These are phyloP conservation scores for Gigaspora rosea DNA, from an alignment of 192 early-diverging fungal species.

Conservation along the genomic window DNA sequence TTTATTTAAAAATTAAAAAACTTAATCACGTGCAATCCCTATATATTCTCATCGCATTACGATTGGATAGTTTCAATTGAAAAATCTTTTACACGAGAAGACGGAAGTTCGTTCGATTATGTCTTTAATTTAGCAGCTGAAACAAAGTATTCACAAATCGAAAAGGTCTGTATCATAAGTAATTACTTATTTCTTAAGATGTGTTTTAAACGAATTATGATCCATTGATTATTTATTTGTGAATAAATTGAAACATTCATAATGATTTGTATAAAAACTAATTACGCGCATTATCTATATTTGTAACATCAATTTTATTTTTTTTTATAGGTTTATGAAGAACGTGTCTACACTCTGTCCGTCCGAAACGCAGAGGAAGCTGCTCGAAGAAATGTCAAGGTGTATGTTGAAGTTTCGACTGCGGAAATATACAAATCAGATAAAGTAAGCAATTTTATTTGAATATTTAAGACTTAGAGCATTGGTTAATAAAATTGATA, in stretches of 20 bases:
- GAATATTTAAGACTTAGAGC: not conserved
- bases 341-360: constrained; percentile 73
- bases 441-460: constrained; percentile 51
- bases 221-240: not conserved
- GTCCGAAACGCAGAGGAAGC: constrained; percentile 83
- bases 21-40: not conserved
- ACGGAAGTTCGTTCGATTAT: constrained; percentile 79
- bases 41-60: not conserved
- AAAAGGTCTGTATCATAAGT: constrained; percentile 53
- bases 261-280: not conserved
- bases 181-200: not conserved
- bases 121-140: constrained; percentile 96
- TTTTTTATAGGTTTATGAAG: constrained; percentile 72
- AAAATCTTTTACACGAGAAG: constrained; percentile 69
- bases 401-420: constrained; percentile 85
- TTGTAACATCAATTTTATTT: not conserved
- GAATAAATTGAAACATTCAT: not conserved
- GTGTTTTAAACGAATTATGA: too few relatives aligned
- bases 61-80: constrained; percentile 63
- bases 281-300: not conserved
- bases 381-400: constrained; percentile 67
- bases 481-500: constrained; percentile 2
- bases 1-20: not conserved
- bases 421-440: constrained; percentile 87
- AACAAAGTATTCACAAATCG: constrained; percentile 87